Percentiles rank a stretch among this genome's conserved stretches.
Evolutionary conservation across 306 rosid genomes (phyloP).

Genomic region (Lathyrus aphaca): DNA sequence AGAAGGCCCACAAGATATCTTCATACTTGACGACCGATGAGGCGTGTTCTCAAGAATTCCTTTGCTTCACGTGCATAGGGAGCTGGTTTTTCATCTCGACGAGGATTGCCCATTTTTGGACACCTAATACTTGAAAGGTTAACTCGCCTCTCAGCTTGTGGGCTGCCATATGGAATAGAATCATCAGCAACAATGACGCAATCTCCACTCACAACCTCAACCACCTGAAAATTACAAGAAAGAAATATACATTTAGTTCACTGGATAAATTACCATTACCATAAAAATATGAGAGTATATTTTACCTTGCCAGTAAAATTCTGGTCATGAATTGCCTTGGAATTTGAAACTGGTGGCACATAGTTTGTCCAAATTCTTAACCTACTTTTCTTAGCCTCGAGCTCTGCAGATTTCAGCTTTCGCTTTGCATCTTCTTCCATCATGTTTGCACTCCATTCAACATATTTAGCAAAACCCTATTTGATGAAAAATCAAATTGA

Average conservation of each 20-base stretch:
- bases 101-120: constrained; percentile 97
- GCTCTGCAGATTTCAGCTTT: constrained; percentile 83
- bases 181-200: constrained; percentile 95
- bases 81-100: constrained; percentile 95
- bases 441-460: constrained; percentile 99
- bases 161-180: constrained; percentile 84
- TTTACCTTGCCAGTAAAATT: constrained; percentile 93
- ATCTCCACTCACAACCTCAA: constrained; percentile 99
- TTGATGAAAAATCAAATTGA: constrained; percentile 22
- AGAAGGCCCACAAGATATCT: constrained; percentile 25
- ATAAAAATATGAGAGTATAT: constrained; percentile 20
- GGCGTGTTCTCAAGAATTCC: constrained; percentile 91
- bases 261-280: constrained; percentile 1
- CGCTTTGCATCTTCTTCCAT: constrained; percentile 97
- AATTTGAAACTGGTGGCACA: constrained; percentile 84
- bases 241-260: constrained; percentile 24
- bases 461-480: constrained; percentile 86
- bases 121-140: constrained; percentile 98
- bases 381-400: constrained; percentile 81
- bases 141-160: constrained; percentile 92
- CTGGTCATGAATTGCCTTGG: constrained; percentile 97
- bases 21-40: constrained; percentile 87
- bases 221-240: constrained; percentile 62
- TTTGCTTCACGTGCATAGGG: constrained; percentile 99
- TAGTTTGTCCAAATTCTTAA: constrained; percentile 89